A percentile compares a stretch with the other conserved stretches of the same genome.
Conservation (phyloP, 1,284 basidiomycete genomes). For the Tetrapyrgos nigripes region DNA sequence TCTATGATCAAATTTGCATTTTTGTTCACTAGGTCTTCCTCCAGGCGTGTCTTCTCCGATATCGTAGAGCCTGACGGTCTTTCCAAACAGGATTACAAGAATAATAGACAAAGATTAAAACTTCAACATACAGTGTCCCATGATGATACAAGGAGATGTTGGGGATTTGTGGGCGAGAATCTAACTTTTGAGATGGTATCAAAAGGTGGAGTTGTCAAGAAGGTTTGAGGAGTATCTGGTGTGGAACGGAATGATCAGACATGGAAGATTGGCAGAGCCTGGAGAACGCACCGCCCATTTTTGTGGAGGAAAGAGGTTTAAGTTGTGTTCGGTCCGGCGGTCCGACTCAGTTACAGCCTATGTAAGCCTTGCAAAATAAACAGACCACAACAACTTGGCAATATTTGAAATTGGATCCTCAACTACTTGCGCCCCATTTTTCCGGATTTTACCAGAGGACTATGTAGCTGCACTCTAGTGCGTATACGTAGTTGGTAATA, state of each 20-base stretch:
- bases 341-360: too few species aligned
- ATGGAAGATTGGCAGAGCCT: background rate
- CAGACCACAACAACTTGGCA: background rate
- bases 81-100: background rate
- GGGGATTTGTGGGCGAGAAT: conserved; percentile 82
- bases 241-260: too few species aligned
- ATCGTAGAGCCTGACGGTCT: conserved; percentile 82
- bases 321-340: background rate
- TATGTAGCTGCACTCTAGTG: too few species aligned
- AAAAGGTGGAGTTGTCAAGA: conserved; percentile 75
- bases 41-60: conserved; percentile 45
- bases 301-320: background rate
- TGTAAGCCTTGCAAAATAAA: background rate
- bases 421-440: too few species aligned
- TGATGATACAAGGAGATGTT: conserved; percentile 80
- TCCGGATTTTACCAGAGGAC: too few species aligned
- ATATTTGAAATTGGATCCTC: too few species aligned
- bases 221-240: conserved; percentile 14
- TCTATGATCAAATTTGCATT: conserved; percentile 79
- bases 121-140: conserved; percentile 83
- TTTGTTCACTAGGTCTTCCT: conserved; percentile 60
- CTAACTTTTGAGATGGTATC: conserved; percentile 84
- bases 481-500: too few species aligned
- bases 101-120: conserved; percentile 2
- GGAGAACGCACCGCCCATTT: background rate